phyloP scores from a whole-genome alignment of 2,329 filamentous ascomycete genomes.

The Pseudomassariella vexata region DNA sequence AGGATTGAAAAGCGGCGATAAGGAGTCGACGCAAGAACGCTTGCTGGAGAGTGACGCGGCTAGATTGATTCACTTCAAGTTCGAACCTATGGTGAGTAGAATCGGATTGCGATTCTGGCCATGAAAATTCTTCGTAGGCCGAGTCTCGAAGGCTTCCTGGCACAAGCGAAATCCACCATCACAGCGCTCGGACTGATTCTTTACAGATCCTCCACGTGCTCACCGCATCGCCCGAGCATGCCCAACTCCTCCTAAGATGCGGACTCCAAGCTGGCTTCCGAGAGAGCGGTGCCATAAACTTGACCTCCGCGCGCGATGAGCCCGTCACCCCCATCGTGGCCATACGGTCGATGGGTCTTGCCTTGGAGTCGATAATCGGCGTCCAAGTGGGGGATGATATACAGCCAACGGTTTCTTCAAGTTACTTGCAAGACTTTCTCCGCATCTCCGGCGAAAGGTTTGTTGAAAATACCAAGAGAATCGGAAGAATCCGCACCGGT shows the following conservation, averaged over 20 bases:
- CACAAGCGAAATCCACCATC: no score
- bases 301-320: constrained; percentile 33
- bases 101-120: no score
- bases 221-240: constrained; percentile 67
- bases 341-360: constrained; percentile 75
- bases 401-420: constrained; percentile 52
- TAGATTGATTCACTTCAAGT: constrained; percentile 76
- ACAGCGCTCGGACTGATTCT: no score
- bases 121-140: no score
- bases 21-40: constrained; percentile 8
- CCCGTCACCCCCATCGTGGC: constrained; percentile 66
- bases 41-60: constrained; percentile 17
- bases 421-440: constrained; percentile 63
- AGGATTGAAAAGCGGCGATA: constrained; percentile 27
- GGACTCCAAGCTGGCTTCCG: constrained; percentile 81
- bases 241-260: constrained; percentile 68
- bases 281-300: constrained; percentile 77
- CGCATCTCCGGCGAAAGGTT: constrained; percentile 71
- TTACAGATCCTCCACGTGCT: constrained; percentile 81
- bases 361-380: constrained; percentile 77
- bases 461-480: constrained; percentile 60
- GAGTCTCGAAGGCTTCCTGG: no score
- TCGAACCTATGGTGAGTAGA: constrained; percentile 85
- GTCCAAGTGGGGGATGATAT: constrained; percentile 34
- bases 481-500: constrained; percentile 54